A percentile compares a stretch with the other conserved stretches of the same genome.
Evolutionary conservation across 164 flowering plant genomes (phyloP).

Genomic region (Protea cynaroides): DNA sequence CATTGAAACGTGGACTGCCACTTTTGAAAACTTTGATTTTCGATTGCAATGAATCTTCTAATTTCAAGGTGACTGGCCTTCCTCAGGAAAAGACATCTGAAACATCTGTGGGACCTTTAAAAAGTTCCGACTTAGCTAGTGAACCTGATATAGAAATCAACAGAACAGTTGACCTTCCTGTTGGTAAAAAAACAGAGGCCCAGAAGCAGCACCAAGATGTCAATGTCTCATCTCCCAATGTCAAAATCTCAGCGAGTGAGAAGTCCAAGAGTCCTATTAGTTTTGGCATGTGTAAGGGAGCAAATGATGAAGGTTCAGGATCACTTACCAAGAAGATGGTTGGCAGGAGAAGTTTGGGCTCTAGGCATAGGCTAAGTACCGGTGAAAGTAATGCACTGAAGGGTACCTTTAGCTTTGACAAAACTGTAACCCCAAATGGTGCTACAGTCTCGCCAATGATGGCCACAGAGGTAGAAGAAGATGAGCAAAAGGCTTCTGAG

Average conservation of each 20-base stretch:
- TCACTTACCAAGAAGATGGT: conserved; percentile 31
- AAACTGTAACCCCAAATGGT: conserved; percentile 14
- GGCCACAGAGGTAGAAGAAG: conserved; percentile 14
- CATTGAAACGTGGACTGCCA: conserved; percentile 12
- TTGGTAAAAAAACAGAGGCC: conserved; percentile 11
- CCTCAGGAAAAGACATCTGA: conserved; percentile 10
- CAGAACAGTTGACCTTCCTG: conserved; percentile 8
- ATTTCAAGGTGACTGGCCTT: background rate
- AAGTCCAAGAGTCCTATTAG: conserved; percentile 12
- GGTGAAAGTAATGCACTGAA: conserved; percentile 22
- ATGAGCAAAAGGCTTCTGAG: conserved; percentile 4
- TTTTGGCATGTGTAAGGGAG: conserved; percentile 15
- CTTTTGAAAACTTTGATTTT: conserved; percentile 11
- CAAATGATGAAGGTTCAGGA: conserved; percentile 19
- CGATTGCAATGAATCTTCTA: background rate
- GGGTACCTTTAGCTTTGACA: conserved; percentile 28
- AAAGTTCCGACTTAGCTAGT: conserved; percentile 2
- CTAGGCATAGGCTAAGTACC: conserved; percentile 31
- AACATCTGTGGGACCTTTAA: conserved; percentile 7
- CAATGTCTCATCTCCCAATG: conserved; percentile 13
- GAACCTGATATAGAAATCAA: conserved; percentile 5
- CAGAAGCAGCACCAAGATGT: conserved; percentile 18
- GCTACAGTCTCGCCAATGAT: conserved; percentile 4
- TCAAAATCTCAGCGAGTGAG: conserved; percentile 8
- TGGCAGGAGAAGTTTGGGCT: conserved; percentile 39